Conservation (phyloP, 805 yeast genomes). For the Candida railenensis region DNA sequence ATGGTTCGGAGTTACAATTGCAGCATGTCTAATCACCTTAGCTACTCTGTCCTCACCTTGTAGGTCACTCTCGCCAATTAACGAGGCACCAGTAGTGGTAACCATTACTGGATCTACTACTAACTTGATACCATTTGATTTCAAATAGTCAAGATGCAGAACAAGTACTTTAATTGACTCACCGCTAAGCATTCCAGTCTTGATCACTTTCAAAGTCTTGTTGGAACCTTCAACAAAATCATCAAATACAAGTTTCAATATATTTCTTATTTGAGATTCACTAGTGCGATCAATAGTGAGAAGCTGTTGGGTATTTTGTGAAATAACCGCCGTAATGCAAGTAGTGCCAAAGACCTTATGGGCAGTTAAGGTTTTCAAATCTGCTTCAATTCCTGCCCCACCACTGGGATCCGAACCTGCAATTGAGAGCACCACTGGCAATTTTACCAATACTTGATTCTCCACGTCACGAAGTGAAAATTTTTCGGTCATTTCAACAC, state of each 20-base stretch:
- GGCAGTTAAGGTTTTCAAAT: conserved; percentile 72
- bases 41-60: conserved; percentile 32
- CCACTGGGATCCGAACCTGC: conserved; percentile 88
- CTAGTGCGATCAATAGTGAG: conserved; percentile 46
- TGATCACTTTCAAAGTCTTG: conserved; percentile 55
- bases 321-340: conserved; percentile 75
- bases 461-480: conserved; percentile 1
- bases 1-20: conserved; percentile 72
- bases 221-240: conserved; percentile 48
- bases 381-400: conserved; percentile 93
- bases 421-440: conserved; percentile 30
- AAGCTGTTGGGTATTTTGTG: conserved; percentile 63
- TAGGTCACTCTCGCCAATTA: conserved; percentile 51
- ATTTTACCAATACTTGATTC: not conserved
- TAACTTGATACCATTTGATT: conserved; percentile 29
- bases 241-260: conserved; percentile 52
- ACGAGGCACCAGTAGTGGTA: conserved; percentile 70
- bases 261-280: conserved; percentile 40
- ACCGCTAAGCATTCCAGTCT: conserved; percentile 73
- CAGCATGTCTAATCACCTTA: conserved; percentile 50
- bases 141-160: conserved; percentile 30
- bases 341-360: conserved; percentile 76
- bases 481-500: not conserved
- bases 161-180: conserved; percentile 52
- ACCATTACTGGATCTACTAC: conserved; percentile 85